Evolutionary conservation across 2,329 filamentous ascomycete genomes (phyloP).

Genomic region (Diaporthe capsici): DNA sequence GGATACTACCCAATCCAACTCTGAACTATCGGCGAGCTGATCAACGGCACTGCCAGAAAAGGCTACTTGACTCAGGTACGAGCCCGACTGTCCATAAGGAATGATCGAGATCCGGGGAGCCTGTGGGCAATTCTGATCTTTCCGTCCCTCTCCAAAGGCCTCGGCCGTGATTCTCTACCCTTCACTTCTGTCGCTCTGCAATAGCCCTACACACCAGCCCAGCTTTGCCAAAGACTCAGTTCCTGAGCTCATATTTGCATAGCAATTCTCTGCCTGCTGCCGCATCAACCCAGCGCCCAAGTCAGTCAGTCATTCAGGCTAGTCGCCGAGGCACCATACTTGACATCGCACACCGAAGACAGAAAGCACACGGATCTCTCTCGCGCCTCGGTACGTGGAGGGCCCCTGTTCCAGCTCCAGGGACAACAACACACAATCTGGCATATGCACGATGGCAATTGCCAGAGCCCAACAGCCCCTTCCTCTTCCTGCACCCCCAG

Average conservation of each 20-base stretch:
- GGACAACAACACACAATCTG: background rate
- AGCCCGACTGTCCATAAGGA: slow-evolving; percentile 13
- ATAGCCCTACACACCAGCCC: background rate
- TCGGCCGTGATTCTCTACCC: background rate
- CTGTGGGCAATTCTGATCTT: background rate
- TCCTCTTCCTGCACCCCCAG: background rate
- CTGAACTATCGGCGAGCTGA: slow-evolving; percentile 6
- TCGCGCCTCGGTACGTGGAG: slow-evolving; percentile 19
- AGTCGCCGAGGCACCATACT: slow-evolving; percentile 19
- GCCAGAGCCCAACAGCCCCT: background rate
- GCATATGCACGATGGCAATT: slow-evolving; percentile 10
- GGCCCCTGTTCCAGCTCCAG: background rate
- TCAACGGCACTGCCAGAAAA: slow-evolving; percentile 11
- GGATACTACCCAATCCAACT: background rate
- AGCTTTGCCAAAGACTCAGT: background rate
- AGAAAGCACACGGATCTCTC: slow-evolving; percentile 1
- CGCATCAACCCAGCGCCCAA: background rate
- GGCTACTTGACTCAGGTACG: slow-evolving; percentile 29
- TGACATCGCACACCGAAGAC: slow-evolving; percentile 8
- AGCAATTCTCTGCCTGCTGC: background rate
- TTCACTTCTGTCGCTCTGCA: slow-evolving; percentile 15
- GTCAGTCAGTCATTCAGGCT: slow-evolving; percentile 1
- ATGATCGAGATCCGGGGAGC: background rate
- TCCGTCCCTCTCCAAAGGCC: slow-evolving; percentile 13
- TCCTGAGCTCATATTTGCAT: background rate